Evolutionary conservation across 345 rosid species (phyloP).

Genomic region (Chamaenerion angustifolium): DNA sequence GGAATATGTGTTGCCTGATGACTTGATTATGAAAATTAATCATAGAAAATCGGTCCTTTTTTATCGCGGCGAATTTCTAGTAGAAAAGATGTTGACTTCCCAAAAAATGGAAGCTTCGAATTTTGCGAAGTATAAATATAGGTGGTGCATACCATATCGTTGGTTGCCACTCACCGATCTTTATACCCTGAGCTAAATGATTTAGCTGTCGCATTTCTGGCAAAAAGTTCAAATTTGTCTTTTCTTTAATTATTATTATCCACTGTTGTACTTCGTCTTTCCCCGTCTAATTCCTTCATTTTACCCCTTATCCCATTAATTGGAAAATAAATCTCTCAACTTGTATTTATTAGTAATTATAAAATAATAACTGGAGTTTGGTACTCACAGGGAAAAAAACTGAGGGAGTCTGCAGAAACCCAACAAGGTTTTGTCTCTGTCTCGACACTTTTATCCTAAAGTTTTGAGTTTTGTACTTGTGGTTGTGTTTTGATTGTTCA

Average conservation of each 20-base stretch:
- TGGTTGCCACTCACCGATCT: no score
- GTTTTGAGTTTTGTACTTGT: background rate
- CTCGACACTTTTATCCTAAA: constrained; percentile 4
- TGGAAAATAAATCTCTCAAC: background rate
- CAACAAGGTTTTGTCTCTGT: constrained; percentile 27
- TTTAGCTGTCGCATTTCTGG: constrained; percentile 11
- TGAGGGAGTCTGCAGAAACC: constrained; percentile 21
- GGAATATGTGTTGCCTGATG: constrained; percentile 4
- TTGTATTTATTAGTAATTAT: background rate
- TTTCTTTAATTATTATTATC: constrained; percentile 20
- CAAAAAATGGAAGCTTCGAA: no score
- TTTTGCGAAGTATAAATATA: no score
- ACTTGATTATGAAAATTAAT: constrained; percentile 1
- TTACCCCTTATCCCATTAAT: background rate
- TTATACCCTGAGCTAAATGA: background rate
- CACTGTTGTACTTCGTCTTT: constrained; percentile 16
- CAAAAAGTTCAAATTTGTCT: constrained; percentile 29
- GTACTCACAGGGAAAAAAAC: constrained; percentile 27
- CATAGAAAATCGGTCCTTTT: constrained; percentile 20
- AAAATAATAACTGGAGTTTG: background rate
- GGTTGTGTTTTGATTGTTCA: background rate
- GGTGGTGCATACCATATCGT: no score
- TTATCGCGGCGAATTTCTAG: constrained; percentile 3
- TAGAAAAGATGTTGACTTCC: constrained; percentile 14
- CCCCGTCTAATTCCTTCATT: background rate